Conservation (phyloP, 495 filamentous ascomycete species). For the Xylaria cubensis region DNA sequence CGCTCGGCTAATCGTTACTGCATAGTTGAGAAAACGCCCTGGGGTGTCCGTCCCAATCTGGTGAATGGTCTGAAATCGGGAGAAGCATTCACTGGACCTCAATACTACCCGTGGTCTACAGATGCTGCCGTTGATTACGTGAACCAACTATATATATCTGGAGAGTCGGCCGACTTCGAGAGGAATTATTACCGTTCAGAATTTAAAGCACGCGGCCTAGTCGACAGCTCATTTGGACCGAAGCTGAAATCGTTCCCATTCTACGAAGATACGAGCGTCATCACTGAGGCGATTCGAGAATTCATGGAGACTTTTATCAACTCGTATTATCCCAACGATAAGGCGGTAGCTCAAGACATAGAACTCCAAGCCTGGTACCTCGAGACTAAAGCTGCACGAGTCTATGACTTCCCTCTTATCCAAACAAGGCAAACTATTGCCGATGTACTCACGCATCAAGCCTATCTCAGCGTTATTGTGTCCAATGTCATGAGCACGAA, state of each 20-base stretch:
- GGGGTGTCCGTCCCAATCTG: conserved; percentile 1
- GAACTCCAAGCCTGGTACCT: conserved; percentile 43
- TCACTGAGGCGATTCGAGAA: conserved; percentile 32
- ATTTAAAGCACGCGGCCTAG: conserved; percentile 39
- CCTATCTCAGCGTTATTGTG: conserved; percentile 36
- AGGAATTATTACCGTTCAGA: conserved; percentile 43
- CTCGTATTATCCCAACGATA: conserved; percentile 40
- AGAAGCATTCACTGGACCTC: neutral
- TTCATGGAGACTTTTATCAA: conserved; percentile 43
- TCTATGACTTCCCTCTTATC: conserved; percentile 36
- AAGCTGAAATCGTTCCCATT: conserved; percentile 44
- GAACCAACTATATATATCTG: neutral
- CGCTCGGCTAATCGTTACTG: neutral
- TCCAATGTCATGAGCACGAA: conserved; percentile 38
- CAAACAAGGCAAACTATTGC: conserved; percentile 32
- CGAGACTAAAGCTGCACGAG: conserved; percentile 26
- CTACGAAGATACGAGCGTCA: conserved; percentile 41
- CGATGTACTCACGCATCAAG: conserved; percentile 43
- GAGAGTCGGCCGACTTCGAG: conserved; percentile 36
- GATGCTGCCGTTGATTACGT: neutral
- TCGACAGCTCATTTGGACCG: conserved; percentile 40
- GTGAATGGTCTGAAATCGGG: neutral
- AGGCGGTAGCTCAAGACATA: conserved; percentile 32
- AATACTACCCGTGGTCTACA: conserved; percentile 18
- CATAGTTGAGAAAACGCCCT: conserved; percentile 17